Evolutionary conservation across 2,329 filamentous ascomycete species (phyloP).

Genomic region (Penicillium sp.): DNA sequence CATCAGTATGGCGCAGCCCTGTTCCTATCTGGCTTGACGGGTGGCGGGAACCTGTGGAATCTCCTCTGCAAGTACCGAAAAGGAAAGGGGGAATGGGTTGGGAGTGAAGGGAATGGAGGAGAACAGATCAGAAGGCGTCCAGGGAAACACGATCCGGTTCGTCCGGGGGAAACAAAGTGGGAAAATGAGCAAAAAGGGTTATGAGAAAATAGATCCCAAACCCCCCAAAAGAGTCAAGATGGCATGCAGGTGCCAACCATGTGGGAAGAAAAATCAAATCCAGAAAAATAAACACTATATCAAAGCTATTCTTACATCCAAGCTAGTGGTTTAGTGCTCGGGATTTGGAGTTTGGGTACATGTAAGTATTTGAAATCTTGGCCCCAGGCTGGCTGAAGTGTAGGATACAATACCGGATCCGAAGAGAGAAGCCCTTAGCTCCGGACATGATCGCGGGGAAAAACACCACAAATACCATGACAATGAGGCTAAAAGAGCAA

Average conservation of each 20-base stretch:
- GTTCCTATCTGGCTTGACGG: constrained; percentile 20
- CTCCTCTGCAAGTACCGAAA: constrained; percentile 8
- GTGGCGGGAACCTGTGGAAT: constrained; percentile 22
- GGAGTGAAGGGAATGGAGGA: constrained; percentile 3
- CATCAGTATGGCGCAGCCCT: constrained; percentile 16
- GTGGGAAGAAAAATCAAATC: constrained; percentile 16
- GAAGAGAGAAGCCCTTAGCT: neutral
- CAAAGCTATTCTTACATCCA: neutral
- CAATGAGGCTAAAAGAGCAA: neutral
- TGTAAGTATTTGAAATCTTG: neutral
- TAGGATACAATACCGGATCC: neutral
- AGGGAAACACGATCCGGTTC: constrained; percentile 9
- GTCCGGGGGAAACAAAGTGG: neutral
- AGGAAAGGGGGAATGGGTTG: constrained; percentile 2
- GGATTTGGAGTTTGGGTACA: neutral
- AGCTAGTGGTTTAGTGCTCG: neutral
- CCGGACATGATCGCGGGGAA: neutral
- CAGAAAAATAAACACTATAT: neutral
- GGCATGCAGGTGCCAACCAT: constrained; percentile 36
- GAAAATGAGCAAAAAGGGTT: neutral
- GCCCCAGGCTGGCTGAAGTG: constrained; percentile 2
- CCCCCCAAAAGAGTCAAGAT: constrained; percentile 7
- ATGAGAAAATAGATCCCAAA: neutral
- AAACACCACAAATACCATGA: neutral
- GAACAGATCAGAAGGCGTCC: neutral